Base-by-base conservation (phyloP, 148 eudicot species). In the Camellia lanceoleosa region DNA sequence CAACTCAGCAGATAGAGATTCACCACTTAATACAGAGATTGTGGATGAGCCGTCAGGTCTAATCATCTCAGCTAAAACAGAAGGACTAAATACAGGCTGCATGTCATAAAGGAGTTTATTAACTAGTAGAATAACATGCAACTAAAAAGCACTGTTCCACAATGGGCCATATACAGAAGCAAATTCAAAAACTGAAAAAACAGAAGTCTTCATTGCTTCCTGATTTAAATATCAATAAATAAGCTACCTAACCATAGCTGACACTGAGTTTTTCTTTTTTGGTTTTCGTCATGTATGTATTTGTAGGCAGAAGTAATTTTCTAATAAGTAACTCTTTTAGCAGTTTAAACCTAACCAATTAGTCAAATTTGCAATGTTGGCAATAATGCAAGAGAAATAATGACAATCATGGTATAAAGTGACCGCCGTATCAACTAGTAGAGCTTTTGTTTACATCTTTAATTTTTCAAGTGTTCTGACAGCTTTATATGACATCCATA, bases 51-150 rank as follows among this genome's bases (percentile, higher is more conserved):
- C 97, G 83, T 95, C 97, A 30, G 98, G 97, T 84, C 97, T 90
- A 49, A 94, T 89, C 77, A 95, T 93, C 83, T 95, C 98, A 55
- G 93, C 92, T 63, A 95, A 81, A 73, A 92, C 86, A 42, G 98
- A 95, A 62, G 97, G 91, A 80, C 97, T 92, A 85, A 90, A 92
- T 15, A 93, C 88, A 69, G 98, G 94, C 98, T 95, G 90, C 79
- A 87, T 54, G 81, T 52, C 20, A 46, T 69, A 69, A 75, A 76
- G 56, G 51, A 75, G 67, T 54, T 13, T 30, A 13, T 30, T 20
- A 5, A 43, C n/a, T 49, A 14, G 7, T 42, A 66, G 0, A 47
- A 13, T 23, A 47, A 3, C 8, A 56, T 20, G 41, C 79, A 20
- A 47, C 4, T 19, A 56, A 75, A 75, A 62, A 61, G 55, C 44